Evolutionary conservation across 345 rosid genomes (phyloP).

Genomic region (Physaria fendleri): DNA sequence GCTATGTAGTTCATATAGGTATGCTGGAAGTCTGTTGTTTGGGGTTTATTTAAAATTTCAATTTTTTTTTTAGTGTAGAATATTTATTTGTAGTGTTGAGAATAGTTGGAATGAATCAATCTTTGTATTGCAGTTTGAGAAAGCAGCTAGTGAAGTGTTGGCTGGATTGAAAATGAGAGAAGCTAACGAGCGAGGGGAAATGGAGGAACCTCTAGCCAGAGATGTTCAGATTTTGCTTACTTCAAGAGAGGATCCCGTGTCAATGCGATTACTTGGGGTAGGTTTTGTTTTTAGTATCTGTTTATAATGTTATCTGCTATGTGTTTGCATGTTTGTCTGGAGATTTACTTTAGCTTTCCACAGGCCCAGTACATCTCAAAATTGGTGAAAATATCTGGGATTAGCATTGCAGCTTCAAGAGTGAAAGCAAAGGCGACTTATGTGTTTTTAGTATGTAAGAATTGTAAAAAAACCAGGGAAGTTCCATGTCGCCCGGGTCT

Average conservation of each 20-base stretch:
- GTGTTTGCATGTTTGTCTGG: neutral
- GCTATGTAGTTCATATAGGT: neutral
- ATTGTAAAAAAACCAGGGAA: constrained; percentile 61
- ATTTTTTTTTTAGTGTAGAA: neutral
- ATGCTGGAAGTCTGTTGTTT: neutral
- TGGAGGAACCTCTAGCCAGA: constrained; percentile 58
- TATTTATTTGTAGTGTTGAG: neutral
- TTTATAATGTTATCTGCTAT: neutral
- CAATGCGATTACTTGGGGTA: constrained; percentile 88
- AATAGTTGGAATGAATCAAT: neutral
- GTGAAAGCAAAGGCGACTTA: constrained; percentile 92
- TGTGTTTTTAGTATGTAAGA: constrained; percentile 79
- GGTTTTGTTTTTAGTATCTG: neutral
- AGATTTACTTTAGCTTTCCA: neutral
- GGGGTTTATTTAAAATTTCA: neutral
- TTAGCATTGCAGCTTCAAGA: constrained; percentile 91
- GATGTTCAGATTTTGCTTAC: constrained; percentile 80
- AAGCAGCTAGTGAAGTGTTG: constrained; percentile 83
- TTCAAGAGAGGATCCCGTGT: constrained; percentile 75
- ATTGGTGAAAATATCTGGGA: constrained; percentile 81
- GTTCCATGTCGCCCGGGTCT: constrained; percentile 94
- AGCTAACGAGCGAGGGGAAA: constrained; percentile 66
- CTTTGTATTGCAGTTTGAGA: constrained; percentile 54
- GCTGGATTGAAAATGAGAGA: constrained; percentile 72
- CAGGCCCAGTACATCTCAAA: constrained; percentile 89